Evolutionary conservation across 768 basidiomycete species (phyloP).

Genomic region (Suillus tomentosus): DNA sequence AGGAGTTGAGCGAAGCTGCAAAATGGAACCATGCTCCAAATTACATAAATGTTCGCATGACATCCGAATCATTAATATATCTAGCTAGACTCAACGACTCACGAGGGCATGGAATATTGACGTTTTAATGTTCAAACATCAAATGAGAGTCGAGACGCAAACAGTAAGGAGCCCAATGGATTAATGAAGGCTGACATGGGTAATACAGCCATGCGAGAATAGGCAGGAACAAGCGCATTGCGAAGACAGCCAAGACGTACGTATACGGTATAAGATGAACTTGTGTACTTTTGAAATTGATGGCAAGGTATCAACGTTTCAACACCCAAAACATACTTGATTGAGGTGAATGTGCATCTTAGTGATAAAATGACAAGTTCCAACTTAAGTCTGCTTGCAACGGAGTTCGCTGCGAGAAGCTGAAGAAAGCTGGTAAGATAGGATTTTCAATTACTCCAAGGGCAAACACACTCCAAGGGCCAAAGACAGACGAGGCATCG

Average conservation of each 20-base stretch:
- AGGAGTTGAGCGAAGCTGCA: neutral
- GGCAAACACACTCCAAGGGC: neutral
- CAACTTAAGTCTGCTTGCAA: neutral
- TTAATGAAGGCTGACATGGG: neutral
- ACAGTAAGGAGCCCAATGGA: neutral
- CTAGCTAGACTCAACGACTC: no score
- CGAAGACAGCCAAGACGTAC: neutral
- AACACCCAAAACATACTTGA: neutral
- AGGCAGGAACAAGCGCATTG: neutral
- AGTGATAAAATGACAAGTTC: neutral
- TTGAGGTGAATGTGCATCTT: neutral
- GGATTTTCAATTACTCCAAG: neutral
- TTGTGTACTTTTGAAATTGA: neutral
- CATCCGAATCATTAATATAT: no score
- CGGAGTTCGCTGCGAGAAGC: neutral
- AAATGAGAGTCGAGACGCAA: neutral
- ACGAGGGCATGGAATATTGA: no score
- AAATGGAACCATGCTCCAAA: no score
- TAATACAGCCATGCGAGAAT: neutral
- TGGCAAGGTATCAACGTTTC: neutral
- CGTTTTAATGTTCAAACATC: neutral
- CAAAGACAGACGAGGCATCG: neutral
- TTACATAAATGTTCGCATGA: neutral
- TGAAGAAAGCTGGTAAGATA: constrained; percentile 2
- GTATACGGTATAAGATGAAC: neutral